phyloP scores from a whole-genome alignment of 495 filamentous ascomycete genomes.

The Neurospora sp. region DNA sequence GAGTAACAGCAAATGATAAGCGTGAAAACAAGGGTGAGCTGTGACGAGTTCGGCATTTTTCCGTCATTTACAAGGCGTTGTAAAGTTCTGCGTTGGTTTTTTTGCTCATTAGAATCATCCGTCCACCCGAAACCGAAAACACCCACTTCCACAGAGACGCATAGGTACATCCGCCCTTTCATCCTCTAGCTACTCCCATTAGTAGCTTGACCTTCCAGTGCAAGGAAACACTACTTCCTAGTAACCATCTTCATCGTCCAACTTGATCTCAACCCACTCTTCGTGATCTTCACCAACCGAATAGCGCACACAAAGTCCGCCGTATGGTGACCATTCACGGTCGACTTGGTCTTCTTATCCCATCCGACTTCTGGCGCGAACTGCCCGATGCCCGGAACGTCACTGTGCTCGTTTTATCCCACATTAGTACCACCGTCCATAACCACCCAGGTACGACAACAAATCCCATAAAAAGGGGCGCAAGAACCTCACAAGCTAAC shows the following conservation, averaged over 20 bases:
- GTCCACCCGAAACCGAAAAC: not conserved
- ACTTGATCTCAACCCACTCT: constrained; percentile 1
- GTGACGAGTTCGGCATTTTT: no score
- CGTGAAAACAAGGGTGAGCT: no score
- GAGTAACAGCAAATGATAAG: no score
- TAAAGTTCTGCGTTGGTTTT: no score
- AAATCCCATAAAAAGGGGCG: no score
- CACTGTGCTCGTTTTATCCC: not conserved
- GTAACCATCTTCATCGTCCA: constrained; percentile 2
- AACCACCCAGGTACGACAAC: no score
- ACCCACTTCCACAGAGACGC: no score
- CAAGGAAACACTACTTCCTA: not conserved
- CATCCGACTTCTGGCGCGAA: not conserved
- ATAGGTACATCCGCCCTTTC: no score
- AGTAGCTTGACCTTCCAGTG: not conserved
- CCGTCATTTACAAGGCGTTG: no score
- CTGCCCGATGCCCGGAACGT: not conserved
- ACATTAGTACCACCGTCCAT: not conserved
- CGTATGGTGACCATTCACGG: not conserved
- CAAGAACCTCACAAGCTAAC: no score
- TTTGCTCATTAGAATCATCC: no score
- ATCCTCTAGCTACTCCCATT: no score
- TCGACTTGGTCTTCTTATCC: not conserved
- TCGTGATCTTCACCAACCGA: constrained; percentile 3
- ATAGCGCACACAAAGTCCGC: constrained; percentile 7